A percentile compares a stretch with the other conserved stretches of the same genome.
phyloP scores from a whole-genome alignment of 2,329 filamentous ascomycete genomes.

The Elsinoe fawcettii region DNA sequence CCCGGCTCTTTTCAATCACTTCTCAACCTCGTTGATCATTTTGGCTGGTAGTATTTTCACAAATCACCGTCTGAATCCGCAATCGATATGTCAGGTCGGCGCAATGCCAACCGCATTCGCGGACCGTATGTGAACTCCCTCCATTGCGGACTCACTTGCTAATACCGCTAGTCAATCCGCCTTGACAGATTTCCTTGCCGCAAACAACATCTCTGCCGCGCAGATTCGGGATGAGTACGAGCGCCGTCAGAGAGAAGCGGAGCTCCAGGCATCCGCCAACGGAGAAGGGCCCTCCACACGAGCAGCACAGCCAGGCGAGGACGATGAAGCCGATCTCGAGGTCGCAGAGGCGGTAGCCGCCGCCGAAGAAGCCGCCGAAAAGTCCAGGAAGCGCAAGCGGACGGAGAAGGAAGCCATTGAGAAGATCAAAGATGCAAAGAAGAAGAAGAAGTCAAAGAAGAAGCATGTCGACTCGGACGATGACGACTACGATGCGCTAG shows the following conservation, averaged over 20 bases:
- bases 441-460: constrained; percentile 36
- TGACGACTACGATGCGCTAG: constrained; percentile 39
- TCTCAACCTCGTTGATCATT: not conserved
- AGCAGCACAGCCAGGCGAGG: constrained; percentile 28
- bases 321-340: constrained; percentile 26
- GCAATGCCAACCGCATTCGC: constrained; percentile 42
- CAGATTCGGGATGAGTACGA: constrained; percentile 55
- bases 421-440: constrained; percentile 37
- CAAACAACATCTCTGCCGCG: constrained; percentile 63
- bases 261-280: constrained; percentile 33
- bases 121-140: constrained; percentile 45
- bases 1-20: not conserved
- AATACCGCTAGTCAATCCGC: constrained; percentile 48
- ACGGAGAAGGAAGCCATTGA: constrained; percentile 37
- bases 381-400: constrained; percentile 50
- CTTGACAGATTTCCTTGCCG: constrained; percentile 60
- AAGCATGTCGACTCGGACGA: constrained; percentile 41
- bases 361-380: constrained; percentile 31
- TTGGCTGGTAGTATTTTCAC: too few species aligned
- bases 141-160: constrained; percentile 16
- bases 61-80: not conserved
- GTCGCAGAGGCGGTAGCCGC: constrained; percentile 35
- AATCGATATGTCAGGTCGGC: constrained; percentile 29
- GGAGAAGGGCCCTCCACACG: constrained; percentile 31
- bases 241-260: constrained; percentile 44